Evolutionary conservation across 768 basidiomycete genomes (phyloP), one percentile per base, ranked within the genome.

Genomic region (Amanita subjunquillea): DNA sequence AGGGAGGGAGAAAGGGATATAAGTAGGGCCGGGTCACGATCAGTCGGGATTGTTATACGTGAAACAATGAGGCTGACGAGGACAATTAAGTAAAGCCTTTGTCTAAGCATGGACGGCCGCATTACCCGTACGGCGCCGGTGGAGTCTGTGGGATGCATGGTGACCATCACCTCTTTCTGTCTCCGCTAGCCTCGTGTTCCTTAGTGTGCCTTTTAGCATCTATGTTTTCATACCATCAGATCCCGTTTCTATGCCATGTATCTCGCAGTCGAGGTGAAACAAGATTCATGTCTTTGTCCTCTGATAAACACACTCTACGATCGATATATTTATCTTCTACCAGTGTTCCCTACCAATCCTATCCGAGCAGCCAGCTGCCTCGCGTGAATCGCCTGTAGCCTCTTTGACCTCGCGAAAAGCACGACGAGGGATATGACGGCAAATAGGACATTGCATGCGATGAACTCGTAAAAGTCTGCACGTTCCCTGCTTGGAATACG

Each of bases 391-490:
- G 82, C 73, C 45, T 85, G 81, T 54, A 90, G 67, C 57, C 79
- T 73, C 57, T 78, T 79, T 41, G 85, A 82, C 43, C 92, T 75
- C 52, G 81, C 73, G 48, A 88, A 73, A 36, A 92, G 73, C 15
- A 91, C 67, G 20, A 73, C 69, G 23, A 92, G 64, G 1, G 87
- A 80, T 9, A 87, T 67, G 1, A 75, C 67, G 1, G 82, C 82
- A 61, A 96, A 84, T 10, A 85, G 57, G 29, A 88, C 59, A 62
- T 93, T 95, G 63, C 89, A 85, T 23, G 83, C 91, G 6, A 94
- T 68, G 66, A 96, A 97, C 65, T 96, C 92, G 69, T 82, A 89
- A 63, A 90, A 97, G 65, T 93, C 91, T 6, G 78, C 85, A 41
- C 85, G 80, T 67, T 97, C 93, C 55, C 79, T 75, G 17, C 72